Base-by-base conservation (phyloP, 1,284 basidiomycete genomes). In the Chondrostereum purpureum region DNA sequence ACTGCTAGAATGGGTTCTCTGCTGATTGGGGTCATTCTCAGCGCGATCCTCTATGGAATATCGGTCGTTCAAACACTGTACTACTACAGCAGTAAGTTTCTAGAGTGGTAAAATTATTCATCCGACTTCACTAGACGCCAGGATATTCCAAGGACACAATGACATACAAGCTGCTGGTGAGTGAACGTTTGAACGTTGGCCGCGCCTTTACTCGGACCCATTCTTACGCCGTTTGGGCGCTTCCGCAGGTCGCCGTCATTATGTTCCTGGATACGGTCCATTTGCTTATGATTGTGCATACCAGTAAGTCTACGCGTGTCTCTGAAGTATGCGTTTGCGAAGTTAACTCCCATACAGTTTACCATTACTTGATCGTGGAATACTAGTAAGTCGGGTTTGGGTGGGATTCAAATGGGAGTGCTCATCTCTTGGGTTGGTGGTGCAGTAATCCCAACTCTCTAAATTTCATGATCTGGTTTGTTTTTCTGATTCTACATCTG, bases 321-420 rank as follows among this genome's bases (percentile, higher is more conserved):
- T 44, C n/a, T 19, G 8, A 45, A 2, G 27, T 8, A 19, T 11
- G 19, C 1, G 11, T 21, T 4, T 18, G 12, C 34, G 42, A 27
- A 47, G 35, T 22, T 16, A 20, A 17, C 22, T 13, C 40, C n/a
- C 27, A 19, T 39, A 2, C 42, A 68, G 68, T 68, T 3, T 71
- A 70, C 50, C 60, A 68, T 45, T 69, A 71, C 45, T 52, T 66
- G 3, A 58, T 71, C 18, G 51, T 58, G 5, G 50, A 60, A 40
- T 69, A 63, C 47, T 63, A 64, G 67, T 69, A 52, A n/a, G 67
- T 48, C 12, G 27, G 27, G n/a, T n/a, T n/a, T n/a, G n/a, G n/a
- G n/a, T n/a, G n/a, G n/a, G n/a, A n/a, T n/a, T n/a, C n/a, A n/a
- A n/a, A n/a, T n/a, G n/a, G n/a, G n/a, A n/a, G n/a, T n/a, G n/a